Evolutionary conservation across 2,329 filamentous ascomycete species (phyloP).

Genomic region (Penicillium sp.): DNA sequence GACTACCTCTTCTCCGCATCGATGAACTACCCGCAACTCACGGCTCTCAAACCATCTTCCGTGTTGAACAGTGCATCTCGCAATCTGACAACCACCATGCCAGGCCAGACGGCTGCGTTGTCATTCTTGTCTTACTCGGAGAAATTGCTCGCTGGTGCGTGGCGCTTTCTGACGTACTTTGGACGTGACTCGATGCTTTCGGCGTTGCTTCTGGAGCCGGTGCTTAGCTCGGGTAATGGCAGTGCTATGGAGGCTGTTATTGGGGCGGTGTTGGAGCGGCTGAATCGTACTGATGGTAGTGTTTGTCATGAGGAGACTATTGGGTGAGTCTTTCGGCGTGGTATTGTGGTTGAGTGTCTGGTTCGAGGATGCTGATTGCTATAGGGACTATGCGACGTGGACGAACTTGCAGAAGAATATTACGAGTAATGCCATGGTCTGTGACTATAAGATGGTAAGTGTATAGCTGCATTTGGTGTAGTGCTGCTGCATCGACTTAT

Average conservation of each 20-base stretch:
- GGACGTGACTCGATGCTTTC: slow-evolving; percentile 70
- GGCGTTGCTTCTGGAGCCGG: slow-evolving; percentile 62
- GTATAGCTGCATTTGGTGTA: neutral
- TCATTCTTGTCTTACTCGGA: slow-evolving; percentile 69
- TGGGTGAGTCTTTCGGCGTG: slow-evolving; percentile 43
- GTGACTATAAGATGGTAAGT: slow-evolving; percentile 63
- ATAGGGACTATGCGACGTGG: slow-evolving; percentile 67
- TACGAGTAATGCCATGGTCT: slow-evolving; percentile 59
- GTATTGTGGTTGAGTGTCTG: neutral
- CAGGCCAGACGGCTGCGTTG: slow-evolving; percentile 59
- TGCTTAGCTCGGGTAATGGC: slow-evolving; percentile 62
- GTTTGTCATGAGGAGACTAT: slow-evolving; percentile 71
- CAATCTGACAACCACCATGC: slow-evolving; percentile 53
- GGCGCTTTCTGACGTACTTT: slow-evolving; percentile 72
- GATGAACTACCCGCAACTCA: slow-evolving; percentile 67
- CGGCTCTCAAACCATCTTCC: slow-evolving; percentile 57
- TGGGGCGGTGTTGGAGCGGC: slow-evolving; percentile 64
- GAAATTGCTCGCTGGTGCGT: slow-evolving; percentile 68
- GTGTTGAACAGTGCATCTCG: slow-evolving; percentile 59
- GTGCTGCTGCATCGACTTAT: too few species aligned
- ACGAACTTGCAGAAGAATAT: slow-evolving; percentile 62
- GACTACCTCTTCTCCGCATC: slow-evolving; percentile 64
- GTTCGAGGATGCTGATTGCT: slow-evolving; percentile 4
- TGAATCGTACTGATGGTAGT: slow-evolving; percentile 65
- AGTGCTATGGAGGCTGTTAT: slow-evolving; percentile 68